Base-by-base conservation (phyloP, 2,329 filamentous ascomycete species). In the Neospermospora avenae region DNA sequence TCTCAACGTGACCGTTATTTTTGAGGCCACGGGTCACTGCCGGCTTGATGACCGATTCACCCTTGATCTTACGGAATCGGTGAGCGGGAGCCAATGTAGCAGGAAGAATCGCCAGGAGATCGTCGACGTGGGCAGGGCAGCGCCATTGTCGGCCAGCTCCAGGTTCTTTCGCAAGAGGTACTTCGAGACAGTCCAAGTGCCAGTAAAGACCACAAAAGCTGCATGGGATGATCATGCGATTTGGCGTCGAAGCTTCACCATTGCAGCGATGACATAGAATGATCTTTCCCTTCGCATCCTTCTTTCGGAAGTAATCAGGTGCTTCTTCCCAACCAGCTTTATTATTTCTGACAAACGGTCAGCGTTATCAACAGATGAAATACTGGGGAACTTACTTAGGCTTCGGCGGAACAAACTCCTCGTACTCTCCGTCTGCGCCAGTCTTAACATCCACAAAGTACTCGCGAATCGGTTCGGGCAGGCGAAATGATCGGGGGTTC, bases 121-220 rank as follows among this genome's bases (percentile, higher is more conserved):
- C 87, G 56, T 95, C 90, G 44, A 89, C 80, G 72, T 99, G 95
- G 65, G 89, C 86, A 53, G 93, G 93, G 72, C 95, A 99, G 74
- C 86, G 88, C 91, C 92, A 99, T 58, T 86, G 88, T 69, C 80
- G 78, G 49, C 87, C 85, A 55, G 88, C 80, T 54, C 86, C 82
- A 11, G 93, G 93, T 41, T 91, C 89, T 58, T 89, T 85, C 35
- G 92, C 86, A 70, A 93, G 77, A 35, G 93, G 93, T 28, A 91
- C 90, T 71, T 96, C 87, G 16, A 96, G 78, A 75, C 95, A 99
- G 74, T 98, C 93, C 55, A 96, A 80, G 77, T 99, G 95, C 89
- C 93, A 99, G 71, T 87, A 83, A 35, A 91, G 81, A 13, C 84
- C 80, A 75, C 93, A 99, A 69, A 83, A 84, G 74, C 92, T 92